A percentile compares a stretch with the other conserved stretches of the same genome.
phyloP scores from a whole-genome alignment of 2,329 filamentous ascomycete species.

The Chaetomium strumarium region DNA sequence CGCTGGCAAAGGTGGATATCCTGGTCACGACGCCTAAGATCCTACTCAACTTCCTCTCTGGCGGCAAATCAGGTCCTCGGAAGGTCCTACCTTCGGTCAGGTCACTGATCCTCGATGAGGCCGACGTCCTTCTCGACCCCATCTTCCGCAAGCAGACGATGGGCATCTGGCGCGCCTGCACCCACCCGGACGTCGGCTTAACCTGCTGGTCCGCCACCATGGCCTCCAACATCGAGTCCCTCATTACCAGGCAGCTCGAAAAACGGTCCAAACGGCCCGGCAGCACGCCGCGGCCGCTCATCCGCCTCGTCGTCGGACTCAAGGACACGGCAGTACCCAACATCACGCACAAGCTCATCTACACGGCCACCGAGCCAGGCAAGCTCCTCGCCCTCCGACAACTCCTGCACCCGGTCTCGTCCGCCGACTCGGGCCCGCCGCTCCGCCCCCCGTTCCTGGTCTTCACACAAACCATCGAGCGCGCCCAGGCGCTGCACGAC shows the following conservation, averaged over 20 bases:
- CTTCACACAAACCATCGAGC: slow-evolving; percentile 92
- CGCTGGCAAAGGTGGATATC: slow-evolving; percentile 67
- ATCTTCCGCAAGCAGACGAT: slow-evolving; percentile 87
- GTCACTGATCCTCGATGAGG: slow-evolving; percentile 82
- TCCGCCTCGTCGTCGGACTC: slow-evolving; percentile 88
- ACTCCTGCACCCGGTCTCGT: slow-evolving; percentile 69
- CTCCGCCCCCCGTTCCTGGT: slow-evolving; percentile 87
- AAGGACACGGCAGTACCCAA: slow-evolving; percentile 95
- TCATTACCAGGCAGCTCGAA: slow-evolving; percentile 64
- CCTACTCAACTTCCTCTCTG: slow-evolving; percentile 66
- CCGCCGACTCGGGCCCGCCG: slow-evolving; percentile 47
- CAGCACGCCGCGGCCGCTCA: slow-evolving; percentile 44
- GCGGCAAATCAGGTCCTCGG: slow-evolving; percentile 37
- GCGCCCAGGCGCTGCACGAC: slow-evolving; percentile 78
- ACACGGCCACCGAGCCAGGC: slow-evolving; percentile 86
- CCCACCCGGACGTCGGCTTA: slow-evolving; percentile 60
- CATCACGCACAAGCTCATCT: slow-evolving; percentile 80
- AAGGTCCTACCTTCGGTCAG: slow-evolving; percentile 60
- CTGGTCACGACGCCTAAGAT: slow-evolving; percentile 75
- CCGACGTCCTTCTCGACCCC: slow-evolving; percentile 86
- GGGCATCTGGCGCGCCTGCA: slow-evolving; percentile 75
- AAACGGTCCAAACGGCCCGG: slow-evolving; percentile 49
- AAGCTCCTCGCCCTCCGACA: slow-evolving; percentile 90
- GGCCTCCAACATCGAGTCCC: slow-evolving; percentile 82
- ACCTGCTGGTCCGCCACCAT: slow-evolving; percentile 97